Base-by-base conservation (phyloP, 2,329 filamentous ascomycete species). In the Diaporthe nobilis region DNA sequence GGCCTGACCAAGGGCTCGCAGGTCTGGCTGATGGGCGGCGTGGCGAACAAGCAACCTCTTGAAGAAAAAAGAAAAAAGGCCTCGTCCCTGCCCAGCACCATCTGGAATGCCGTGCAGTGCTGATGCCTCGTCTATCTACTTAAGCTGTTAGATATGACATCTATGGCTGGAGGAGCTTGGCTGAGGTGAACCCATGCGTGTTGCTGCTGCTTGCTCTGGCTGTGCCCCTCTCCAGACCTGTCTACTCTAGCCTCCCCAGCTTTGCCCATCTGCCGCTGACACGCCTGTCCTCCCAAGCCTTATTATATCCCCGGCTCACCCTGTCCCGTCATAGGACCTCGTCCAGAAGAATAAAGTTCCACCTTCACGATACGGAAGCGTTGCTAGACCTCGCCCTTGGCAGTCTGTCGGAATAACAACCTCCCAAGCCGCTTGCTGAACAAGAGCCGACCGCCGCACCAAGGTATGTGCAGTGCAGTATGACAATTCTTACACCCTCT, bases 261-360 rank as follows among this genome's bases (percentile, higher is more conserved):
- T 25, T 22, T 34, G 20, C 63, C 63, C 44, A 28, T 47, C 47
- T 37, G 28, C 28, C 12, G 65, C 65, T 68, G 65, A 68, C 65
- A 34, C 31, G 31, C 47, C 34, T 39, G 31, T 42, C 65, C 44
- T 68, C 13, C 10, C 12, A 53, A n/a, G 22, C 25, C 44, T 37
- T 60, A 60, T 60, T 68, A 68, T 65, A 53, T 68, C 65, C 65
- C 65, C 65, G 49, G 65, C 65, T 68, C 65, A 10, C 65, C 65
- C 65, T 53, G 37, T 44, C 63, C 53, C n/a, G 47, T 39, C 31
- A 39, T 53, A 39, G 49, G 47, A 37, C 4, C 47, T 42, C 65
- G 47, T 28, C 65, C 42, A 53, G 22, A 28, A 28, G n/a, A 68
- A 39, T 55, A 68, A 68, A 51, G 65, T 55, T 68, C 65, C 10